Base-by-base conservation (phyloP, 2,329 filamentous ascomycete species). In the Botrytis galanthina region DNA sequence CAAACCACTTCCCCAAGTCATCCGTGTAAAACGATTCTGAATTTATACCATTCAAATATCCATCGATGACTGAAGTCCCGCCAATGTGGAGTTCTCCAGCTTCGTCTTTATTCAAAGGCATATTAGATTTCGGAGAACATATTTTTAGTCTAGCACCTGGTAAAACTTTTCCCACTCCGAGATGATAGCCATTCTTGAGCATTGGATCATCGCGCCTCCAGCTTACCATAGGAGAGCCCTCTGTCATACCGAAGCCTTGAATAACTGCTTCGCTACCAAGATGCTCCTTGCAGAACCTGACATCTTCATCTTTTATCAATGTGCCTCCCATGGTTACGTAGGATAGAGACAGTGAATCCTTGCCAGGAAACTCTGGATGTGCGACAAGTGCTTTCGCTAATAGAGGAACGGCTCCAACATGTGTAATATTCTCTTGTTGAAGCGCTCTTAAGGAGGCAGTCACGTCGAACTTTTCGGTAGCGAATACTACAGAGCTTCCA, bases 31-130 rank as follows among this genome's bases (percentile, higher is more conserved):
- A 57, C 2, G n/a, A 22, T 22, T 44, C 87, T 1, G n/a, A 29
- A 74, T 87, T 87, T 0, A 92, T 95, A 85, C 94, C 94, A 78
- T 92, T 88, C 87, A 87, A 89, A 80, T 90, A 90, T 8, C 88
- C 87, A 2, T 86, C 86, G 80, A 91, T 92, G 22, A 95, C 84
- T 81, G 93, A 91, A 81, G 94, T 95, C 0, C 93, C 93, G 0
- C 90, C 88, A 63, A 94, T 93, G 80, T 92, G 94, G 35, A 95
- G 86, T 83, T 95, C 93, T 35, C 93, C 93, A 14, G 88, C 85
- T 48, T 86, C 82, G 35, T 92, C 12, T n/a, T 51, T 51, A n/a
- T 51, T 51, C 12, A 51, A 12, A n/a, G 48, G 26, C 10, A 51
- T 26, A 51, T n/a, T 12, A n/a, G 48, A 51, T 16, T 51, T 51